Base-by-base conservation (phyloP, 2,329 filamentous ascomycete species). In the Neopestalotiopsis sp. region DNA sequence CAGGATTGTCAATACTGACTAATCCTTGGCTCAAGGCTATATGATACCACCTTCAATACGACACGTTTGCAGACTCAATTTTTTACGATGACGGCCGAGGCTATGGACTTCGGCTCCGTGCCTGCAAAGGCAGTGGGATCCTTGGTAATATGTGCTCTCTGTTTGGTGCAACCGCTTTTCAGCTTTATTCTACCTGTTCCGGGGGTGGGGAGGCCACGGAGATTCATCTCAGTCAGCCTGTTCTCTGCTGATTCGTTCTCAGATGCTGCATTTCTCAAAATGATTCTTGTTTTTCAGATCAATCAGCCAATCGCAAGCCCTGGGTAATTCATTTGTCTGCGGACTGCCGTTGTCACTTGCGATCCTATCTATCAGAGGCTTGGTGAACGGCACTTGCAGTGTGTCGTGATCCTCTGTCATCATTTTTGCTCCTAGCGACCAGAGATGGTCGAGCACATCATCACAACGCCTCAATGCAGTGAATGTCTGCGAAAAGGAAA, bases 271-370 rank as follows among this genome's bases (percentile, higher is more conserved):
- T 20, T 20, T 62, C 17, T 62, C 17, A 20, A 40, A 13, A 42
- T 5, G 14, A 24, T 62, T 42, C 59, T 24, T 62, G 34, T 38
- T 62, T 34, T 62, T 40, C 30, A 62, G 17, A 40, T 17, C 40
- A 30, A 62, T 62, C 59, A 40, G 34, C 59, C 59, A 62, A 62
- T 40, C 40, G n/a, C 59, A 14, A 32, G 30, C 40, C 14, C 14
- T 14, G 32, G 5, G 17, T 14, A 34, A 62, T 34, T 34, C 14
- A 17, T 40, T 14, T 38, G 4, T 17, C n/a, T 34, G 59, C 59
- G 40, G 30, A 34, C 17, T 40, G 30, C 59, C 59, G 59, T 34
- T 20, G 28, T 34, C 34, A 17, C 59, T 62, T 17, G 28, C 12
- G n/a, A 62, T 30, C 14, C 59, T 38, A 42, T 49, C n/a, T n/a